Evolutionary conservation across 495 filamentous ascomycete species (phyloP), one percentile per base, ranked within the genome.

Genomic region (Acidiella bohemica): DNA sequence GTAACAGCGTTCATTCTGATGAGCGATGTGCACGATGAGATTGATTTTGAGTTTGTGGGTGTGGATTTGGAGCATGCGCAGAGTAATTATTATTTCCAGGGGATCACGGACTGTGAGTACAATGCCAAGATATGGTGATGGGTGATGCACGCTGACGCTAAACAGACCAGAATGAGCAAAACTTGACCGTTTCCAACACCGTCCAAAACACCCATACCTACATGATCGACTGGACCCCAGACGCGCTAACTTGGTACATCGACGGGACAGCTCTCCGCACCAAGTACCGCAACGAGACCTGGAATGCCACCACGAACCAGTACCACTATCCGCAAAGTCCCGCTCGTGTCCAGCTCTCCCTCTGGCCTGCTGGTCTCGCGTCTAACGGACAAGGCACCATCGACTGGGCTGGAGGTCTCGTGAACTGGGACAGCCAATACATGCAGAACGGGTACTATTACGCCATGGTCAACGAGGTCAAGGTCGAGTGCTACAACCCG

Each of bases 31-130:
- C 93, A 94, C 66, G 90, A 97, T 54, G 90, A 97, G 59, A 93
- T 97, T 54, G 90, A 97, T 60, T 95, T 81, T 56, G 90, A 97
- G 64, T 97, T 76, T 56, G 74, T 97, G 39, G 90, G 90, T 41
- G 70, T 71, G 32, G 81, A 95, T 49, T 60, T 94, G 54, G 53
- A 67, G 14, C 69, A 68, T 36, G 81, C 79, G 14, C 86, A 97
- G 67, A 85, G 84, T 53, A 97, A 97, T 67, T 97, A 72, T 68
- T 97, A 96, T 65, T 94, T 78, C 65, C 90, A 96, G 61, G 90
- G 92, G 47, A 79, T 95, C 50, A 74, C 84, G 5, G 66, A 92
- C 55, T 97, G 87, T 94, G 67, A 66, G 86, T 70, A 11, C n/a
- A 25, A 17, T 36, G 30, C 23, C 19, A 23, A 27, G 17, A 24